phyloP scores from a whole-genome alignment of 306 rosid genomes.

The Lagenaria siceraria region DNA sequence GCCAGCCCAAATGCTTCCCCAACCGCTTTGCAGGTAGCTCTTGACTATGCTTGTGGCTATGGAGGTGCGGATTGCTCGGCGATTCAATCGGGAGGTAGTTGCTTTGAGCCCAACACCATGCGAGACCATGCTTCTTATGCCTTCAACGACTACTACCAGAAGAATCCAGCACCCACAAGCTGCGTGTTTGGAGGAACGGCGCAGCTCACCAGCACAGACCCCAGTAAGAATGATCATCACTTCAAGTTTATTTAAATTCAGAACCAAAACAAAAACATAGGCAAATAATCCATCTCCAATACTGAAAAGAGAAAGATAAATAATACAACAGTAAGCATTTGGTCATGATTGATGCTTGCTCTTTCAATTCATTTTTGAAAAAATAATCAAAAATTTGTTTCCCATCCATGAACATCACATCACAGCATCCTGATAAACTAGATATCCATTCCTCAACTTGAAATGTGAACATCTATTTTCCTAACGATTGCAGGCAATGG shows the following conservation, averaged over 20 bases:
- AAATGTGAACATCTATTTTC: constrained; percentile 10
- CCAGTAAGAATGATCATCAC: constrained; percentile 48
- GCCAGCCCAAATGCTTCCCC: constrained; percentile 57
- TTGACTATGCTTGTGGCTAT: constrained; percentile 87
- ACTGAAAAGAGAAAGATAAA: not conserved
- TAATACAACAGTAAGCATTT: not conserved
- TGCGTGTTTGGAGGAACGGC: constrained; percentile 80
- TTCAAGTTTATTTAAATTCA: not conserved
- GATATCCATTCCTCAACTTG: constrained; percentile 7
- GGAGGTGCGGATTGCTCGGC: constrained; percentile 82
- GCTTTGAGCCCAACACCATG: constrained; percentile 64
- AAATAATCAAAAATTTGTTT: not conserved
- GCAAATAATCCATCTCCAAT: not conserved
- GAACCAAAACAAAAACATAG: not conserved
- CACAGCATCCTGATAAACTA: not conserved
- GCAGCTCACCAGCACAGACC: constrained; percentile 50
- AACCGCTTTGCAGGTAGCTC: constrained; percentile 68
- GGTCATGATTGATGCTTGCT: not conserved
- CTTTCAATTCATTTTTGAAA: not conserved
- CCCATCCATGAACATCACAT: not conserved
- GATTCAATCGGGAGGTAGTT: constrained; percentile 51
- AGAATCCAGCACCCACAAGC: constrained; percentile 72
- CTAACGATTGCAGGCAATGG: constrained; percentile 42
- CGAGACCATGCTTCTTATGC: constrained; percentile 83
- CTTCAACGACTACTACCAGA: constrained; percentile 72